A percentile compares a stretch with the other conserved stretches of the same genome.
Evolutionary conservation across 169 alveolate species (phyloP).

Genomic region (Perkinsus marinus): DNA sequence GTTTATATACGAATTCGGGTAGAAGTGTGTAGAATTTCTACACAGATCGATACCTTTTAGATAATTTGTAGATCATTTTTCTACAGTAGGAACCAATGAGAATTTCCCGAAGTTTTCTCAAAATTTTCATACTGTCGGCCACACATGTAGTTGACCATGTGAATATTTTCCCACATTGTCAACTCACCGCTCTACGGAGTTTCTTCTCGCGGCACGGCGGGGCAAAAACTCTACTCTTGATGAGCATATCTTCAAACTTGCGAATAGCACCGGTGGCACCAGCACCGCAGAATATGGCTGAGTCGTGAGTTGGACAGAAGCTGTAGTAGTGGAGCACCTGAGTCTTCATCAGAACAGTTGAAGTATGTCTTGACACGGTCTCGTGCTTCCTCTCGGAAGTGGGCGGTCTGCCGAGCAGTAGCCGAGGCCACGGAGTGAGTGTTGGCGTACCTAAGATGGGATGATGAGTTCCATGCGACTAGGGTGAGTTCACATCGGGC

Average conservation of each 20-base stretch:
- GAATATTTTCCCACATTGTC: too few species aligned
- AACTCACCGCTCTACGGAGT: background rate
- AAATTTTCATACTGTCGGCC: too few species aligned
- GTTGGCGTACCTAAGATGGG: slow-evolving; percentile 24
- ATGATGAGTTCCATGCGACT: background rate
- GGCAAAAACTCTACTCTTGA: background rate
- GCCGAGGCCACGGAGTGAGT: slow-evolving; percentile 31
- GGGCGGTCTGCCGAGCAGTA: slow-evolving; percentile 27
- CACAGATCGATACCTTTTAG: too few species aligned
- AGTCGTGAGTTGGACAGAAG: background rate
- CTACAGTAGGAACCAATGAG: too few species aligned
- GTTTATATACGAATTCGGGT: too few species aligned
- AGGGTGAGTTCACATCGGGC: background rate
- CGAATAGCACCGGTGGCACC: slow-evolving; percentile 23
- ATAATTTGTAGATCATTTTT: too few species aligned
- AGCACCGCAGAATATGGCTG: slow-evolving; percentile 24
- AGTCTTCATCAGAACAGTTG: background rate
- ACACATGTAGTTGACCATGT: too few species aligned
- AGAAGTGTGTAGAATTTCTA: too few species aligned
- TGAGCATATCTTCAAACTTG: background rate
- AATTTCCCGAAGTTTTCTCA: too few species aligned
- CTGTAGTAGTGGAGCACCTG: background rate
- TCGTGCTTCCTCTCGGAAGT: slow-evolving; percentile 3
- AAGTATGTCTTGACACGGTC: background rate
- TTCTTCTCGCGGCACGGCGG: background rate